These are phyloP conservation scores for Trichoderma harzianum DNA, from an alignment of 2,329 filamentous ascomycete species.

Conservation along the genomic window DNA sequence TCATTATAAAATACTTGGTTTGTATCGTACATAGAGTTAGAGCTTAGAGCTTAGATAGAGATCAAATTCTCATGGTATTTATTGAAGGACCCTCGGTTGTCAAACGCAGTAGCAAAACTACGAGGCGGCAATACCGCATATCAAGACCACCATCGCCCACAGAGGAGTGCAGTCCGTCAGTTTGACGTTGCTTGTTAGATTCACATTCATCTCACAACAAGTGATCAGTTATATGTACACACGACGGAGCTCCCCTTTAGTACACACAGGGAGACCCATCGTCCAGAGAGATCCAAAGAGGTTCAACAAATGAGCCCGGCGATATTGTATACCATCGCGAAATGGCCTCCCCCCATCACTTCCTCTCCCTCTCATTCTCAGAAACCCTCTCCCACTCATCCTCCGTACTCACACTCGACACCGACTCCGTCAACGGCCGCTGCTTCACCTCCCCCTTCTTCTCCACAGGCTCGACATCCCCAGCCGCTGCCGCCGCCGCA, in stretches of 20 bases:
- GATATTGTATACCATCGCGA: background rate
- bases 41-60: background rate
- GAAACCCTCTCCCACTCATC: conserved; percentile 98
- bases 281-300: background rate
- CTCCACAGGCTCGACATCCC: conserved; percentile 44
- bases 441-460: conserved; percentile 48
- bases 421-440: conserved; percentile 41
- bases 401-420: conserved; percentile 72
- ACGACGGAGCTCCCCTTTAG: background rate
- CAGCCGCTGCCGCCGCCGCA: conserved; percentile 20
- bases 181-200: background rate
- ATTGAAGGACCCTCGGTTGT: background rate
- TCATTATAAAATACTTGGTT: background rate
- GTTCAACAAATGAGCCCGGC: background rate
- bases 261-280: background rate
- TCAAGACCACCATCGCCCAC: background rate
- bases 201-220: background rate
- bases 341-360: background rate
- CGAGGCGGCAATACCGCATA: background rate
- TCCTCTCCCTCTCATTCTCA: conserved; percentile 44
- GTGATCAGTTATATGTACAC: background rate
- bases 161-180: background rate
- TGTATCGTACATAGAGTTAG: background rate
- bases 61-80: background rate
- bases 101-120: background rate